phyloP scores from a whole-genome alignment of 2,329 filamentous ascomycete species.

The Penicillium brevicompactum region DNA sequence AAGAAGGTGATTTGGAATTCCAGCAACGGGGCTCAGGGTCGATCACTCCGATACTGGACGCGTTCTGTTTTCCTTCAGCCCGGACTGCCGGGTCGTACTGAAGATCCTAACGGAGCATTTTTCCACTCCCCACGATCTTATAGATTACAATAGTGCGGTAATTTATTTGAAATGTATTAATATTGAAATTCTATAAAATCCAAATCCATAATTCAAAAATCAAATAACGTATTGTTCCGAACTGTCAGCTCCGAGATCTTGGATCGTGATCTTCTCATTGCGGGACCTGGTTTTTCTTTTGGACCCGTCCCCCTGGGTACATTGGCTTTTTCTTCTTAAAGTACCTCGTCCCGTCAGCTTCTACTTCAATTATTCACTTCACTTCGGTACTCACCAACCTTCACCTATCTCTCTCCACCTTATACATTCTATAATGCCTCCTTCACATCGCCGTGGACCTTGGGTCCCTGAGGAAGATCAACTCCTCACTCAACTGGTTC shows the following conservation, averaged over 20 bases:
- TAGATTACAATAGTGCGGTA: conserved; percentile 13
- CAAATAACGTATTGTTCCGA: conserved; percentile 26
- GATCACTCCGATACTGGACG: conserved; percentile 28
- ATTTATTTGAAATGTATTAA: not conserved
- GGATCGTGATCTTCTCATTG: conserved; percentile 43
- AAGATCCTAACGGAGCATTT: conserved; percentile 25
- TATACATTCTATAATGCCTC: conserved; percentile 37
- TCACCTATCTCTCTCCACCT: not conserved
- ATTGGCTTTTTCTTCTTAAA: conserved; percentile 20
- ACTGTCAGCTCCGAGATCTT: conserved; percentile 45
- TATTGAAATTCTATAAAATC: conserved; percentile 4
- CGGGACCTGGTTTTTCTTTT: conserved; percentile 34
- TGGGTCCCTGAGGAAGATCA: conserved; percentile 80
- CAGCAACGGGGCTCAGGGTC: conserved; percentile 30
- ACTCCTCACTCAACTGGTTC: conserved; percentile 69
- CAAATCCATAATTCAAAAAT: not conserved
- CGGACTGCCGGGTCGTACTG: conserved; percentile 29
- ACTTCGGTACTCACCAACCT: not conserved
- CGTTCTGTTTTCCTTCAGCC: conserved; percentile 19
- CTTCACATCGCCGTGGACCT: conserved; percentile 71
- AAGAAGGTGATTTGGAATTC: conserved; percentile 29
- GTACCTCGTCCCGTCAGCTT: not conserved
- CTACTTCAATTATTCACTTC: not conserved
- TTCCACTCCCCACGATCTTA: conserved; percentile 13
- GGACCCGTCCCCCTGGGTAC: conserved; percentile 38